These are phyloP conservation scores for Leccinum subgranulosum DNA, from an alignment of 768 basidiomycete genomes.

Conservation along the genomic window DNA sequence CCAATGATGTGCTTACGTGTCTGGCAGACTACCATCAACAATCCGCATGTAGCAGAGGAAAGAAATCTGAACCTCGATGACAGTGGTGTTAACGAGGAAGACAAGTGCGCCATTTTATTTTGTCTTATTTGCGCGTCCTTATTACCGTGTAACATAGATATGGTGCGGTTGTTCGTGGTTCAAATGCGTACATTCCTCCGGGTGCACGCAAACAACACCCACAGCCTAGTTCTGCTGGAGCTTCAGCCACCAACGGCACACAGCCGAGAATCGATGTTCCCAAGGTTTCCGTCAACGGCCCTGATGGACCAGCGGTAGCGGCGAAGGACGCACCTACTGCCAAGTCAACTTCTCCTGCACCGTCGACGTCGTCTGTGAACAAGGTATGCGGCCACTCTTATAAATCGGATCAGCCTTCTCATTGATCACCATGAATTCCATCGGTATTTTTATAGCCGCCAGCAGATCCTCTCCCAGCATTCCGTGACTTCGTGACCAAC, in stretches of 20 bases:
- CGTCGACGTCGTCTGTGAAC: conserved; percentile 40
- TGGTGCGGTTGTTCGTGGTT: conserved; percentile 84
- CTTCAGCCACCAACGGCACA: conserved; percentile 27
- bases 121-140: conserved; percentile 19
- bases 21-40: conserved; percentile 57
- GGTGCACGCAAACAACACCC: conserved; percentile 65
- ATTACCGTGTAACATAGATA: conserved; percentile 51
- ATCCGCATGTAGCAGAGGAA: conserved; percentile 90
- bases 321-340: conserved; percentile 43
- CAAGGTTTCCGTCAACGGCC: conserved; percentile 72
- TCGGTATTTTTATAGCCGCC: conserved; percentile 45
- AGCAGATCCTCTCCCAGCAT: conserved; percentile 76
- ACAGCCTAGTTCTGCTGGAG: conserved; percentile 20
- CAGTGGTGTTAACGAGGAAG: conserved; percentile 86
- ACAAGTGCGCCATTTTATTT: conserved; percentile 62
- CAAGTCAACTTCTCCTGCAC: conserved; percentile 65
- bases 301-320: conserved; percentile 59
- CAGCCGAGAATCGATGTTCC: conserved; percentile 50
- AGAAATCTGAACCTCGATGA: conserved; percentile 64
- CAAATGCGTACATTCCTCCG: conserved; percentile 93
- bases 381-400: conserved; percentile 42
- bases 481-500: conserved; percentile 88
- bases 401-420: conserved; percentile 1
- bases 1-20: conserved; percentile 9
- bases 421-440: conserved; percentile 1